These are phyloP conservation scores for Trichopus zeylanicus DNA, from an alignment of 116 monocot species.

Conservation along the genomic window DNA sequence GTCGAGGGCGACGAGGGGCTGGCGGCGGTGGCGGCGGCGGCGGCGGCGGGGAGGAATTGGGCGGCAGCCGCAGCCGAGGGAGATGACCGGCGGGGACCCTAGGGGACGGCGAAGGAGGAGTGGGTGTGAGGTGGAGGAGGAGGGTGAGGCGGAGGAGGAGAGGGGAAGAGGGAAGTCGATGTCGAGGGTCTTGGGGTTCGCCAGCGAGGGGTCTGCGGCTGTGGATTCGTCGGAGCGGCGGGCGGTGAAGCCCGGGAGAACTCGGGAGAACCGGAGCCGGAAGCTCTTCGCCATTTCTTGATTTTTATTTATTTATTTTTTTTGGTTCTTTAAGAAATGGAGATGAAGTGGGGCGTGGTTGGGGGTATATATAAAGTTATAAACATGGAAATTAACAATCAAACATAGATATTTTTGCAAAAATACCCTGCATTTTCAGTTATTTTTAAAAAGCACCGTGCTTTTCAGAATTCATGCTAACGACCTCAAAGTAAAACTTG, in stretches of 20 bases:
- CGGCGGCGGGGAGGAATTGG: background rate
- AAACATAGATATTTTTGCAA: no score
- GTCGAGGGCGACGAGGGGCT: background rate
- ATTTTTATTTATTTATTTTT: background rate
- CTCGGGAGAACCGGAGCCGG: conserved; percentile 18
- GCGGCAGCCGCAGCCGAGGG: conserved; percentile 8
- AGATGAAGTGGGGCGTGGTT: background rate
- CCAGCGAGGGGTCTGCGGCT: background rate
- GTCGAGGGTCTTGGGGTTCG: background rate
- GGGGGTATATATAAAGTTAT: background rate
- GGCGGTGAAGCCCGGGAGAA: conserved; percentile 21
- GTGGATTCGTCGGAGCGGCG: conserved; percentile 24
- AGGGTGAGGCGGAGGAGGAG: no score
- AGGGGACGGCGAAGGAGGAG: background rate
- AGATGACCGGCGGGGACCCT: conserved; percentile 1
- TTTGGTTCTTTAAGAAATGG: background rate
- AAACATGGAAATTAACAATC: no score
- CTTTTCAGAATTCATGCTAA: no score
- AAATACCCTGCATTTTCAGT: no score
- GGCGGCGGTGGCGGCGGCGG: background rate
- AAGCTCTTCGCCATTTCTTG: conserved; percentile 28
- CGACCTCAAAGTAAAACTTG: no score
- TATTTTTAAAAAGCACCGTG: no score
- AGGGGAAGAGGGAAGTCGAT: background rate
- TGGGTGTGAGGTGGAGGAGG: conserved; percentile 6